Percentiles rank a stretch among this genome's conserved stretches.
Conservation (phyloP, 2,329 filamentous ascomycete species). For the Colletotrichum phormii region DNA sequence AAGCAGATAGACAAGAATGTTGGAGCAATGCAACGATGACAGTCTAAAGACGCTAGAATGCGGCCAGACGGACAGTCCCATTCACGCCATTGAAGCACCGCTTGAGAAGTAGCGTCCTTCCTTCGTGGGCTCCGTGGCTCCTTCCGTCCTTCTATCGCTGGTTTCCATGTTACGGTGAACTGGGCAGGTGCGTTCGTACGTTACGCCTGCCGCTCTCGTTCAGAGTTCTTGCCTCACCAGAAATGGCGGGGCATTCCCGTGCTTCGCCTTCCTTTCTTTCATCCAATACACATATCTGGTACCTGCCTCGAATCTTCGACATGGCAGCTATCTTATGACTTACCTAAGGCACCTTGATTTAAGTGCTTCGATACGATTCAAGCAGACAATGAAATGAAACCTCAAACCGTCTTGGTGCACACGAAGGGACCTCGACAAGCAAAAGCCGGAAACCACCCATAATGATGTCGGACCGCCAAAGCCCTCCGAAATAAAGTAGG, state of each 20-base stretch:
- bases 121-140: background rate
- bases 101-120: conserved; percentile 1
- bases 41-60: conserved; percentile 11
- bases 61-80: conserved; percentile 18
- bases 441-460: background rate
- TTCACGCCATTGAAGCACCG: background rate
- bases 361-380: background rate
- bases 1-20: background rate
- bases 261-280: background rate
- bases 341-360: background rate
- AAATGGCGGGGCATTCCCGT: background rate
- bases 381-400: background rate
- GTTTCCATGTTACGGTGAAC: background rate
- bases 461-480: background rate
- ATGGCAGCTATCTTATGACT: background rate
- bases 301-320: background rate
- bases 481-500: background rate
- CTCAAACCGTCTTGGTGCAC: background rate
- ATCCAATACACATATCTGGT: background rate
- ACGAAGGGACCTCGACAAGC: background rate
- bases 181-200: background rate
- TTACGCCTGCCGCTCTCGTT: background rate
- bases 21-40: no score
- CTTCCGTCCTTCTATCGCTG: background rate
- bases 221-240: background rate